These are phyloP conservation scores for Prillingera fragicola DNA, from an alignment of 1,284 basidiomycete genomes.

Conservation along the genomic window DNA sequence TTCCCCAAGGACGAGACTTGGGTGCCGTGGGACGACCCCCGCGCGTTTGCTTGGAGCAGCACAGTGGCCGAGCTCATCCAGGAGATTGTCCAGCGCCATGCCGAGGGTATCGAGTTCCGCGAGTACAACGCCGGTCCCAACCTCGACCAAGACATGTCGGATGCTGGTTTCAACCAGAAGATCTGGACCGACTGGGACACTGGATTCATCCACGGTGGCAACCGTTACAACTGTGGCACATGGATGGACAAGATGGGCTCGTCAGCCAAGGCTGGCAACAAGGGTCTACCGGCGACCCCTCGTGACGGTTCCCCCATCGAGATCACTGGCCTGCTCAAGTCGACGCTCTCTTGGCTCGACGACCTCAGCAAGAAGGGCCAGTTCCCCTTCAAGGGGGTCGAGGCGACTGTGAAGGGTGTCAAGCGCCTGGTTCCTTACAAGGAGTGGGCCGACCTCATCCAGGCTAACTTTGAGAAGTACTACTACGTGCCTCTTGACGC, in stretches of 20 bases:
- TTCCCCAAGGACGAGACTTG: constrained; percentile 92
- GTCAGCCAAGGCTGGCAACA: constrained; percentile 81
- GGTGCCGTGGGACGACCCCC: constrained; percentile 83
- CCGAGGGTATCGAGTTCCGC: constrained; percentile 84
- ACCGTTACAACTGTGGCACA: constrained; percentile 59
- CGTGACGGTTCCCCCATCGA: constrained; percentile 93
- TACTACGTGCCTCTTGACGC: constrained; percentile 85
- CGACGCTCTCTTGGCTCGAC: constrained; percentile 82
- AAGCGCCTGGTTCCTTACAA: constrained; percentile 74
- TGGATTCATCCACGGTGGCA: constrained; percentile 85
- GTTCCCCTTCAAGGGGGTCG: constrained; percentile 87
- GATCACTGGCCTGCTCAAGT: constrained; percentile 89
- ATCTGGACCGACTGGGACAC: constrained; percentile 92
- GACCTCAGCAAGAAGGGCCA: constrained; percentile 60
- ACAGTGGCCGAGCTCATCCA: constrained; percentile 90
- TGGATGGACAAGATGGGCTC: constrained; percentile 99
- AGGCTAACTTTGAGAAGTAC: constrained; percentile 77
- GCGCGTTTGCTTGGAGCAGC: constrained; percentile 72
- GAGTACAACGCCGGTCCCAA: constrained; percentile 95
- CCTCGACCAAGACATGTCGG: constrained; percentile 88
- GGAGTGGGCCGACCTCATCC: constrained; percentile 82
- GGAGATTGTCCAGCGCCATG: constrained; percentile 92
- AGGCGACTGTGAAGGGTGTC: constrained; percentile 67
- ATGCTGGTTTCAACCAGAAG: constrained; percentile 89
- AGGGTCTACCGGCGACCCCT: constrained; percentile 88